phyloP scores from a whole-genome alignment of 129 eudicot genomes.

The Logfia minima region DNA sequence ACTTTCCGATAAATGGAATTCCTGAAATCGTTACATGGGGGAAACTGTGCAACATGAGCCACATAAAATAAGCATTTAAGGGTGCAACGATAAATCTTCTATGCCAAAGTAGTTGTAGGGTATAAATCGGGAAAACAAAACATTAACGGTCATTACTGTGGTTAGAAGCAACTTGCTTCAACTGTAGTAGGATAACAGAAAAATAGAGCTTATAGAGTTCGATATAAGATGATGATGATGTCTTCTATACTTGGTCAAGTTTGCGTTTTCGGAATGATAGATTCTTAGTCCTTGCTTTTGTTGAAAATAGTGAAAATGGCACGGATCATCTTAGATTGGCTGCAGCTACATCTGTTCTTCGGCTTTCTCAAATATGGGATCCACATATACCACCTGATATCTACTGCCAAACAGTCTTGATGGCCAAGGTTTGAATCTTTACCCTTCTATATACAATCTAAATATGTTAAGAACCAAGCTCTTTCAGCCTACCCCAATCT shows the following conservation, averaged over 20 bases:
- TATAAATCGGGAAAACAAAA: neutral
- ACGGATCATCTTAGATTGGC: slow-evolving; percentile 57
- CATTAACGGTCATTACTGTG: neutral
- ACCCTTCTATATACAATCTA: neutral
- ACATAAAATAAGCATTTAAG: neutral
- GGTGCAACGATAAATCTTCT: slow-evolving; percentile 1
- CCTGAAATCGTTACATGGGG: neutral
- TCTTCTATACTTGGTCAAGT: neutral
- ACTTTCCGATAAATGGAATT: neutral
- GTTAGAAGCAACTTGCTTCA: slow-evolving; percentile 8
- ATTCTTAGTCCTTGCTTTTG: slow-evolving; percentile 8
- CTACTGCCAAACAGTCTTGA: slow-evolving; percentile 59
- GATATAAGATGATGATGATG: neutral
- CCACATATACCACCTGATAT: slow-evolving; percentile 74
- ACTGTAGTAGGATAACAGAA: neutral
- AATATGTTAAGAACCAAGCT: neutral
- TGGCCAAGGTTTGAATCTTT: slow-evolving; percentile 64
- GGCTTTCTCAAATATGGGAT: slow-evolving; percentile 91
- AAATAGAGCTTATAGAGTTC: neutral
- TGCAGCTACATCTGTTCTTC: slow-evolving; percentile 89
- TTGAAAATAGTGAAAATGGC: slow-evolving; percentile 61
- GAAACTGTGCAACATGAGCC: slow-evolving; percentile 8
- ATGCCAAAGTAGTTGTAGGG: neutral
- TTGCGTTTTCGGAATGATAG: neutral
- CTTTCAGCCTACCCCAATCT: slow-evolving; percentile 8